Evolutionary conservation across 1,284 basidiomycete genomes (phyloP).

Genomic region (Apiotrichum sp.): DNA sequence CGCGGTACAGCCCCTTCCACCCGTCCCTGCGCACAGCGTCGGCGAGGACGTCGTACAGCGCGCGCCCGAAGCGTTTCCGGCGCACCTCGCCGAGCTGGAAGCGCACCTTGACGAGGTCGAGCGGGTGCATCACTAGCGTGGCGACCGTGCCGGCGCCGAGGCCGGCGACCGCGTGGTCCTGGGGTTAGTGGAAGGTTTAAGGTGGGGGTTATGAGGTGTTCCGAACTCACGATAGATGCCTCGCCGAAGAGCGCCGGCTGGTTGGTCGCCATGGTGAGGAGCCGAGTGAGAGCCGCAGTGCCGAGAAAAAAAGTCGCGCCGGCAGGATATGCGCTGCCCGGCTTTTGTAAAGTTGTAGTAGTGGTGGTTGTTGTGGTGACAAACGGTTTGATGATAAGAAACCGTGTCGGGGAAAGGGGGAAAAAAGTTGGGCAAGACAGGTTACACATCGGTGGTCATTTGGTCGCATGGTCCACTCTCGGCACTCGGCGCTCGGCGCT

Average conservation of each 20-base stretch:
- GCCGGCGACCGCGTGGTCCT: constrained; percentile 89
- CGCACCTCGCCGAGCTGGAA: constrained; percentile 65
- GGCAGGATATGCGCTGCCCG: too few relatives aligned
- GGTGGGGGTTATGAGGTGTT: too few relatives aligned
- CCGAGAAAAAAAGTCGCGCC: too few relatives aligned
- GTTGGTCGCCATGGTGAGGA: not conserved
- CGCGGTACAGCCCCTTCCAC: constrained; percentile 82
- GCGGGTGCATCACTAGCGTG: constrained; percentile 93
- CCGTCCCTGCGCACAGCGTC: constrained; percentile 72
- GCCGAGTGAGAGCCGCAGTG: too few relatives aligned
- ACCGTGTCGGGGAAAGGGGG: too few relatives aligned
- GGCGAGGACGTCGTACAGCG: constrained; percentile 69
- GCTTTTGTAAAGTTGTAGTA: too few relatives aligned
- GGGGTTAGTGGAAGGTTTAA: not conserved
- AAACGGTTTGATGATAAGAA: too few relatives aligned
- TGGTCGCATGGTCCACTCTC: too few relatives aligned
- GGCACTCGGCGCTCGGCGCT: too few relatives aligned
- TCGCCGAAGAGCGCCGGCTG: constrained; percentile 43
- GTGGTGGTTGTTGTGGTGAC: too few relatives aligned
- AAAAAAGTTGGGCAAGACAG: too few relatives aligned
- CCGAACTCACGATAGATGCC: constrained; percentile 37
- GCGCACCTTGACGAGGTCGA: constrained; percentile 93
- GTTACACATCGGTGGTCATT: too few relatives aligned
- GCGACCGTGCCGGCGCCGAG: constrained; percentile 88
- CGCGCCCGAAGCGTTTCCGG: constrained; percentile 60